Conservation (phyloP, 306 rosid genomes). For the Astragalus membranaceus region DNA sequence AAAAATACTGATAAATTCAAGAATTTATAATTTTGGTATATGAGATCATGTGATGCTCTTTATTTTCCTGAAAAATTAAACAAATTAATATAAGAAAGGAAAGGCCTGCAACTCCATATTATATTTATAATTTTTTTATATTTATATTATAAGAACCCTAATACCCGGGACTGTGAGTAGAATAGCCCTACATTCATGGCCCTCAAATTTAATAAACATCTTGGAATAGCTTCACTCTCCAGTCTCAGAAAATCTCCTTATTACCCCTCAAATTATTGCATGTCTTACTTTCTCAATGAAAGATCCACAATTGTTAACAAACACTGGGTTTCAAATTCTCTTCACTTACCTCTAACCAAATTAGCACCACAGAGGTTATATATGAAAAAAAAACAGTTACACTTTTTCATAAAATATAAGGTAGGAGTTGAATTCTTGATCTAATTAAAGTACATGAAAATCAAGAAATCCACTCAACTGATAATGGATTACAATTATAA, state of each 20-base stretch:
- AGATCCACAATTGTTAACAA: constrained; percentile 14
- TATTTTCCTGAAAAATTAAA: background rate
- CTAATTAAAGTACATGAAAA: constrained; percentile 10
- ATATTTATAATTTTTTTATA: background rate
- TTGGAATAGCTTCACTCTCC: constrained; percentile 19
- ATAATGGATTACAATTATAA: background rate
- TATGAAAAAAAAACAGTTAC: constrained; percentile 24
- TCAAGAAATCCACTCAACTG: constrained; percentile 15
- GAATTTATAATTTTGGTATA: background rate
- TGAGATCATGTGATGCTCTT: constrained; percentile 24
- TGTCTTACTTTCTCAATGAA: constrained; percentile 5
- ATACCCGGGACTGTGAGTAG: constrained; percentile 6
- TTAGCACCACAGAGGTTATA: background rate
- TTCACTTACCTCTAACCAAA: background rate
- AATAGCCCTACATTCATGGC: constrained; percentile 34
- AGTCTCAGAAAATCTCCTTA: background rate
- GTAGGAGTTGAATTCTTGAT: constrained; percentile 8
- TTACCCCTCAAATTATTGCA: constrained; percentile 12
- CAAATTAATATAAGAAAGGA: background rate
- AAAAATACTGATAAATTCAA: background rate
- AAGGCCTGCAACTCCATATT: constrained; percentile 2
- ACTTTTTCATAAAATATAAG: constrained; percentile 48
- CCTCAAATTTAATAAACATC: constrained; percentile 5
- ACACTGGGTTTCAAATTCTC: background rate
- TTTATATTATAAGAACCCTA: constrained; percentile 46